These are phyloP conservation scores for Pythium apleroticum DNA, from an alignment of 352 stramenopile species.

Conservation along the genomic window DNA sequence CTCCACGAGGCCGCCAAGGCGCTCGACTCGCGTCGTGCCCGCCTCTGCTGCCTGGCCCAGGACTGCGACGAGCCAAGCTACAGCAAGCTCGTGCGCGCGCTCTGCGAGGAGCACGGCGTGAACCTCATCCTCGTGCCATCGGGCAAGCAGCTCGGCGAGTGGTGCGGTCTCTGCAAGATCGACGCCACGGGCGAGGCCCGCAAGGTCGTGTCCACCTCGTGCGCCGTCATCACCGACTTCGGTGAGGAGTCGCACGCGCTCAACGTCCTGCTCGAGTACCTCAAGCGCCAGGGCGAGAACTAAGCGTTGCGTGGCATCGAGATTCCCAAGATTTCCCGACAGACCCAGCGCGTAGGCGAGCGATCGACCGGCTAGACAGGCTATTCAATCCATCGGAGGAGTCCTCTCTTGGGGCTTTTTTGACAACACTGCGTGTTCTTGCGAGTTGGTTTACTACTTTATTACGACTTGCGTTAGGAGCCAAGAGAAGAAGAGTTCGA, in stretches of 20 bases:
- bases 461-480: neutral
- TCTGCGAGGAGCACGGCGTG: conserved; percentile 93
- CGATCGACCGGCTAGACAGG: conserved; percentile 17
- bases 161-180: conserved; percentile 99
- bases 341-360: conserved; percentile 8
- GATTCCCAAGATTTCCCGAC: neutral
- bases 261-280: conserved; percentile 98
- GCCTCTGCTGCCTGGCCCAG: conserved; percentile 98
- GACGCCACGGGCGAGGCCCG: conserved; percentile 95
- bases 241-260: conserved; percentile 98
- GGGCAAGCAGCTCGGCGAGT: conserved; percentile 98
- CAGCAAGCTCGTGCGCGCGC: conserved; percentile 98
- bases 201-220: conserved; percentile 99
- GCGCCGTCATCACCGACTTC: conserved; percentile 99
- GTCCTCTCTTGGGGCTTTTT: conserved; percentile 8
- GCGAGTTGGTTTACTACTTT: neutral
- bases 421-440: conserved; percentile 1
- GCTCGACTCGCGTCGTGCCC: conserved; percentile 96
- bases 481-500: neutral
- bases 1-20: conserved; percentile 99
- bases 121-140: conserved; percentile 93
- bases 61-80: conserved; percentile 99
- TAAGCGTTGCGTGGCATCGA: conserved; percentile 35
- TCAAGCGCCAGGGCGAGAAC: conserved; percentile 95
- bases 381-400: conserved; percentile 14